phyloP scores from a whole-genome alignment of 441 rosid genomes.

The Adansonia gregorii region DNA sequence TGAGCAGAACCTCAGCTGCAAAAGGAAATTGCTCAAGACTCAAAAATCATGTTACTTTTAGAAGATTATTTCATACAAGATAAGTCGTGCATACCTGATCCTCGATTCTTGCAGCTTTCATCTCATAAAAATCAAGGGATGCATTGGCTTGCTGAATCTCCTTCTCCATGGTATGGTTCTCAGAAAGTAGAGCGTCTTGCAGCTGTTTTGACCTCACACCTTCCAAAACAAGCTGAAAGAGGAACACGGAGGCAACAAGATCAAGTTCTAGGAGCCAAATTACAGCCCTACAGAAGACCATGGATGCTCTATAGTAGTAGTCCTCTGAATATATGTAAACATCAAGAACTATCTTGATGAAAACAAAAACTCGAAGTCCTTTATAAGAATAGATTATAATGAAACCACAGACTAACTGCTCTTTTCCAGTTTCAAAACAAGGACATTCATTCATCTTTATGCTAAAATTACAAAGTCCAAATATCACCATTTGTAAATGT shows the following conservation, averaged over 20 bases:
- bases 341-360: background rate
- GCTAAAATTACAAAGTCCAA: background rate
- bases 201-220: slow-evolving; percentile 77
- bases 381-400: background rate
- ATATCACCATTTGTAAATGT: background rate
- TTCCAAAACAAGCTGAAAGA: slow-evolving; percentile 86
- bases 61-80: slow-evolving; percentile 8
- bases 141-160: slow-evolving; percentile 75
- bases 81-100: slow-evolving; percentile 66
- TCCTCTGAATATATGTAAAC: background rate
- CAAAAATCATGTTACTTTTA: slow-evolving; percentile 1
- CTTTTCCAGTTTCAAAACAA: background rate
- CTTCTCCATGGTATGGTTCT: slow-evolving; percentile 64
- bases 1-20: slow-evolving; percentile 73
- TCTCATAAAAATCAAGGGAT: slow-evolving; percentile 63
- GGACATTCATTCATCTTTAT: background rate
- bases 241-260: slow-evolving; percentile 27
- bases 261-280: slow-evolving; percentile 23
- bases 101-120: slow-evolving; percentile 75
- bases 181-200: slow-evolving; percentile 63
- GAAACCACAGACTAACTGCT: background rate
- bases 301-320: background rate
- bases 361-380: background rate
- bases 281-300: slow-evolving; percentile 7
- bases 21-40: slow-evolving; percentile 22